Base-by-base conservation (phyloP, 805 yeast genomes). In the Zygosaccharomyces lentus region DNA sequence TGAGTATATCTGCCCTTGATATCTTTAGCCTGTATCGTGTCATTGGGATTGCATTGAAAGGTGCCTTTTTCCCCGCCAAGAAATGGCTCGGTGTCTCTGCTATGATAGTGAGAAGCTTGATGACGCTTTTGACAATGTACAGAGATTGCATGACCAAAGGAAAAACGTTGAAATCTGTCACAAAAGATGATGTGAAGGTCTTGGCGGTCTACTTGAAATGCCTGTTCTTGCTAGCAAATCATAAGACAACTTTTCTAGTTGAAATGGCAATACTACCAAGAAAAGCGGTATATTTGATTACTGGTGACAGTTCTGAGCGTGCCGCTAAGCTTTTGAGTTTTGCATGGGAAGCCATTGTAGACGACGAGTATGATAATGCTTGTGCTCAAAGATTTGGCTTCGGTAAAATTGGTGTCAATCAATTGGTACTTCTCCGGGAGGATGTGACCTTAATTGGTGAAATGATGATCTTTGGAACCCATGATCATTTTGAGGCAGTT, bases 321-420 rank as follows among this genome's bases (percentile, higher is more conserved):
- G 74, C 82, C 36, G 78, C 88, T 0, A 53, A 51, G 10, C 63
- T 86, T 36, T 54, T 87, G 9, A 70, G 73, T 46, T 75, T 72
- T 43, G 73, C 79, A n/a, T 88, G 96, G 96, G 82, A 81, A 50
- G 68, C 75, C 9, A 70, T 88, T 41, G 93, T 88, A 15, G 75
- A 81, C 78, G 77, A 76, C 9, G 74, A 81, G 2, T 63, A 75
- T 19, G 72, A 73, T 15, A 81, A 76, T 25, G 84, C 80, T 52
- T 58, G 68, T 24, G 65, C 58, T 59, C 42, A 41, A 3, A 66
- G 87, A 50, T 87, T 83, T 66, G 82, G 81, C 41, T 60, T 87
- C 37, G 71, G 69, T 34, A 71, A 71, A 53, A 76, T 81, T 51
- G 86, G 90, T 34, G 89, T 90, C 0, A 80, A 74, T 55, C 96